Evolutionary conservation across 441 rosid genomes (phyloP), one percentile per base, ranked within the genome.

Genomic region (Adansonia grandidieri): DNA sequence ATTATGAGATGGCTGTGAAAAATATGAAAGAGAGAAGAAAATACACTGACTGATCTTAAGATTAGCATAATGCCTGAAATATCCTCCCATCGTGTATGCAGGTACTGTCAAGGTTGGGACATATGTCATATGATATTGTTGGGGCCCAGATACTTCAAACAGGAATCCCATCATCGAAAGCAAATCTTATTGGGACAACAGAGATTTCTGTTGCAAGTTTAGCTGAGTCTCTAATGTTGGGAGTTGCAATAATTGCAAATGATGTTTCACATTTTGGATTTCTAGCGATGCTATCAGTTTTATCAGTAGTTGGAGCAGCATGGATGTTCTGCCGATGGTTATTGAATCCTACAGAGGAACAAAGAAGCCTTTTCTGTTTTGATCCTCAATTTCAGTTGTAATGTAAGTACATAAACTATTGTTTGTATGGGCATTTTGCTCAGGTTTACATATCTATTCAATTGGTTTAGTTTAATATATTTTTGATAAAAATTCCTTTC

Each of bases 131-230:
- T 28, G 98, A 92, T 53, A 83, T 93, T 50, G 90, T 92, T 15
- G 97, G 97, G 61, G 93, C 93, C 14, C 99, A 93, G 87, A 95
- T 95, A 78, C 97, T 95, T 78, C 99, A 95, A 84, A 92, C 97
- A 0, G 98, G 97, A 51, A 92, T 89, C 67, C 97, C 99, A 42
- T 89, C 95, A 6, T 89, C 96, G 19, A 95, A 95, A 81, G 98
- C 96, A 60, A 95, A 95, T 77, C 97, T 95, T 60, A 95, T 95
- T 1, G 99, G 93, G 48, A 89, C 91, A 9, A 95, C 97, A 2
- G 99, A 95, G 86, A 86, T 93, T 73, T 90, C 99, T 44, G 88
- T 95, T 47, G 99, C 99, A 0, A 93, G 99, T 79, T 83, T 95
- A 85, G 97, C 98, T 0, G 98, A 95, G 84, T 93, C 94, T 0